Percentiles rank a stretch among this genome's conserved stretches.
Conservation (phyloP, 2,329 filamentous ascomycete genomes). For the Penicillium sp. region DNA sequence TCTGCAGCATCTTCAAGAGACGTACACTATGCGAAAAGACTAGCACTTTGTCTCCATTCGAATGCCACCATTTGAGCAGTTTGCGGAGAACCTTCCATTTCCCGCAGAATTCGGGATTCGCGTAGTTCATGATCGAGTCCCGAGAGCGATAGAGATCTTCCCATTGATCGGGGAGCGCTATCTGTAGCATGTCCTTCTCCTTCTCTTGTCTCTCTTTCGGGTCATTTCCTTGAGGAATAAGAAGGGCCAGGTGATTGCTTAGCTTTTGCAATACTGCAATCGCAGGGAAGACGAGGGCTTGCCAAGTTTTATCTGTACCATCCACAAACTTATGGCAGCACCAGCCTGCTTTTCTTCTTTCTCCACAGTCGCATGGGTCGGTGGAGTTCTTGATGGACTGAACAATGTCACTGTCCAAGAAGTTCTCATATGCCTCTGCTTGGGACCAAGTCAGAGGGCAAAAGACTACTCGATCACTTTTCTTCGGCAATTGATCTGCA, state of each 20-base stretch:
- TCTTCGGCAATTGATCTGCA: slow-evolving; percentile 88
- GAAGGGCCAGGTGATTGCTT: slow-evolving; percentile 85
- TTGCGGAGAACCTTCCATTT: slow-evolving; percentile 94
- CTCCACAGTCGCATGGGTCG: slow-evolving; percentile 69
- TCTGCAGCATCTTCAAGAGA: slow-evolving; percentile 77
- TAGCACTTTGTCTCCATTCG: slow-evolving; percentile 87
- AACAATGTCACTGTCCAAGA: slow-evolving; percentile 72
- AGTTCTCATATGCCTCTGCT: slow-evolving; percentile 76
- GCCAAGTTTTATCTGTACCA: slow-evolving; percentile 64
- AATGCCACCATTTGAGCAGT: slow-evolving; percentile 84
- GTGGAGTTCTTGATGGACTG: slow-evolving; percentile 66
- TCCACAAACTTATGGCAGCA: slow-evolving; percentile 69
- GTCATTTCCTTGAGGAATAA: slow-evolving; percentile 70
- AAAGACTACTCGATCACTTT: slow-evolving; percentile 91
- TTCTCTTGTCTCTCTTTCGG: slow-evolving; percentile 71
- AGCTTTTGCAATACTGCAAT: slow-evolving; percentile 83
- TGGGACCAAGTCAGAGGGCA: slow-evolving; percentile 85
- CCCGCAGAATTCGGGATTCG: slow-evolving; percentile 88
- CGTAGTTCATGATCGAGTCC: slow-evolving; percentile 76
- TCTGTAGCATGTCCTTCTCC: slow-evolving; percentile 71
- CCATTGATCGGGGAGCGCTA: slow-evolving; percentile 75
- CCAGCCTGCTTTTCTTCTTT: slow-evolving; percentile 71
- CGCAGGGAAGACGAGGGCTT: slow-evolving; percentile 77
- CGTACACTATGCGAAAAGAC: slow-evolving; percentile 93
- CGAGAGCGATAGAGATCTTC: slow-evolving; percentile 69